phyloP scores from a whole-genome alignment of 129 eudicot genomes.

The Escallonia rubra region DNA sequence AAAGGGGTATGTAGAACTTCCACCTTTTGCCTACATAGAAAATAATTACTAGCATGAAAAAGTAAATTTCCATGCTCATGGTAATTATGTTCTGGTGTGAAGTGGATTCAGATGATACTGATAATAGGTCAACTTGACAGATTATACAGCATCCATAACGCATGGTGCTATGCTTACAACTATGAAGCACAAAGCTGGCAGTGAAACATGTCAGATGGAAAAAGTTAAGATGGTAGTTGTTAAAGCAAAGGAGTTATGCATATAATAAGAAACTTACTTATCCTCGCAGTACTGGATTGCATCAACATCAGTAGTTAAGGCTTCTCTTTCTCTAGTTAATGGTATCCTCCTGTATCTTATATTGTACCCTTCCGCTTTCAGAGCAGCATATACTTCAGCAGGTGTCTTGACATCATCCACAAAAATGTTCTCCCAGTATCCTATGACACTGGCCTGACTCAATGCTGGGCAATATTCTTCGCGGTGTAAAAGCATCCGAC shows the following conservation, averaged over 20 bases:
- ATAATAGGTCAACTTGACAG: no score
- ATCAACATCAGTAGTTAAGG: conserved; percentile 84
- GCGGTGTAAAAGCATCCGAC: conserved; percentile 97
- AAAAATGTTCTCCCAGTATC: conserved; percentile 95
- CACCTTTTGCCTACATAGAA: no score
- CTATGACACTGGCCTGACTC: conserved; percentile 71
- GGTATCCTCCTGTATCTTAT: conserved; percentile 72
- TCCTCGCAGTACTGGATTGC: conserved; percentile 78
- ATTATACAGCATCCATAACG: not conserved
- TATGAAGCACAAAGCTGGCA: not conserved
- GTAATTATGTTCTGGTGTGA: no score
- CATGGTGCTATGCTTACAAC: not conserved
- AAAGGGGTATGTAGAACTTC: no score
- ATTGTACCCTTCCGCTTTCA: conserved; percentile 58
- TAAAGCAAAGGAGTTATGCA: not conserved
- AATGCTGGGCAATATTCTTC: conserved; percentile 74
- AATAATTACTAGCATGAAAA: no score
- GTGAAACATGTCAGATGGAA: not conserved
- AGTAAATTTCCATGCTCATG: no score
- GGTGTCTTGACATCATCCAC: conserved; percentile 82
- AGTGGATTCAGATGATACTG: no score
- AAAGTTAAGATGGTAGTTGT: not conserved
- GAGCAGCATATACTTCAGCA: conserved; percentile 68
- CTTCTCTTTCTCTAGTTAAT: conserved; percentile 91
- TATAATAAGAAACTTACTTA: conserved; percentile 49